Percentiles rank a stretch among this genome's conserved stretches.
phyloP scores from a whole-genome alignment of 192 early-diverging fungal species.

The Coemansia sp. region DNA sequence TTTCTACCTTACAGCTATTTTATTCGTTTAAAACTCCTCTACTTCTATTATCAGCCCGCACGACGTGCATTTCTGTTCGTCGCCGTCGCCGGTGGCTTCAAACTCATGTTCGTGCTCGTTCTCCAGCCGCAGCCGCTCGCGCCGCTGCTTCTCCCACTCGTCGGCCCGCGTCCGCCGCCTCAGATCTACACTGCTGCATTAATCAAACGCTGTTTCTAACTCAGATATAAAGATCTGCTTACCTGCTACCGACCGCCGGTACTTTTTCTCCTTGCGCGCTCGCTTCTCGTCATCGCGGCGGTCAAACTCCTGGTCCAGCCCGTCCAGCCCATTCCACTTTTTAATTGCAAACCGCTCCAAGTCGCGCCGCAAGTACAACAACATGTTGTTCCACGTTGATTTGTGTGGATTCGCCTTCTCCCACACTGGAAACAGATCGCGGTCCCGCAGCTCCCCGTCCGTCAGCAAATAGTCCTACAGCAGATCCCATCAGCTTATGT shows the following conservation, averaged over 20 bases:
- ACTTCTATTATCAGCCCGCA: conserved; percentile 72
- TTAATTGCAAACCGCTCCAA: conserved; percentile 91
- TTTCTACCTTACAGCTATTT: neutral
- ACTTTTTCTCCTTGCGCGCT: conserved; percentile 79
- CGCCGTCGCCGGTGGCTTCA: conserved; percentile 55
- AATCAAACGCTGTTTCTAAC: too few relatives aligned
- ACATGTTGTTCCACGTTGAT: conserved; percentile 96
- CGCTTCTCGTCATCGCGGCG: conserved; percentile 74
- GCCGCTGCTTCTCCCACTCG: conserved; percentile 57
- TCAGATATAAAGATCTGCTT: conserved; percentile 9
- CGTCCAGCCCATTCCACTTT: conserved; percentile 88
- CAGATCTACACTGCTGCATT: conserved; percentile 55
- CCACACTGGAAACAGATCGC: conserved; percentile 75
- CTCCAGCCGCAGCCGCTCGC: conserved; percentile 56
- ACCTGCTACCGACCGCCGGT: conserved; percentile 66
- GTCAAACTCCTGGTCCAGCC: conserved; percentile 86
- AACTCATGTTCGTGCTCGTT: conserved; percentile 73
- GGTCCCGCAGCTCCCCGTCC: conserved; percentile 89
- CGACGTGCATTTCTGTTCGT: conserved; percentile 60
- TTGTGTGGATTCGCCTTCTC: conserved; percentile 93
- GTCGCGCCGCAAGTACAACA: conserved; percentile 82
- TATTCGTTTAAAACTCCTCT: conserved; percentile 59
- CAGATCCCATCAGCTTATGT: neutral
- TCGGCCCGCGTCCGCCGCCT: conserved; percentile 78
- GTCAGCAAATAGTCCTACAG: conserved; percentile 86